Conservation (phyloP, 441 rosid genomes). For the Flueggea neowawraea region DNA sequence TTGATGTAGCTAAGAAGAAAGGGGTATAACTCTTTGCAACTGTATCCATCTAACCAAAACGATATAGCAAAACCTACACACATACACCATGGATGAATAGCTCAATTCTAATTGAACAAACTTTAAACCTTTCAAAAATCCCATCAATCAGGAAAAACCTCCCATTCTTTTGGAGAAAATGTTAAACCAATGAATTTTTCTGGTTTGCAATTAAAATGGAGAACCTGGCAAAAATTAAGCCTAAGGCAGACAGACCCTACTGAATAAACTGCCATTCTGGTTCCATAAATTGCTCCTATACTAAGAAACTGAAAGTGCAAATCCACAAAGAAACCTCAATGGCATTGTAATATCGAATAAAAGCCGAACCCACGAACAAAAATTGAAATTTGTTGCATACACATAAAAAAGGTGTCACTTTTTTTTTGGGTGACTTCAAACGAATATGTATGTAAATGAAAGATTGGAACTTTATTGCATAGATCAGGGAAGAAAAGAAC, state of each 20-base stretch:
- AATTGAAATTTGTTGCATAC: background rate
- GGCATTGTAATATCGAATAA: background rate
- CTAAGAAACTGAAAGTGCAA: background rate
- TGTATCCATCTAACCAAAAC: too few relatives aligned
- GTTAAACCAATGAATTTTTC: too few relatives aligned
- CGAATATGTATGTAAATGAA: too few relatives aligned
- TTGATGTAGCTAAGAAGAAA: too few relatives aligned
- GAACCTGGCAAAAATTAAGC: too few relatives aligned
- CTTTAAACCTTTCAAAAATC: too few relatives aligned
- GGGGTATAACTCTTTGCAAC: too few relatives aligned
- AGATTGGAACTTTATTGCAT: background rate
- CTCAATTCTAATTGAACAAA: background rate
- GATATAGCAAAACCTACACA: too few relatives aligned
- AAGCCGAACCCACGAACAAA: background rate
- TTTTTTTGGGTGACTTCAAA: background rate
- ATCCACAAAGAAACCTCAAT: background rate
- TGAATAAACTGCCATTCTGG: background rate
- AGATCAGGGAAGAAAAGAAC: constrained; percentile 10
- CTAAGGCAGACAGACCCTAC: background rate
- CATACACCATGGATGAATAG: background rate
- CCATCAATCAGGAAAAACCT: too few relatives aligned
- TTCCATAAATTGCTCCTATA: background rate
- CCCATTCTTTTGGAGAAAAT: too few relatives aligned
- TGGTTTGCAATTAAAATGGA: too few relatives aligned
- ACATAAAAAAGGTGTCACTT: background rate